phyloP scores from a whole-genome alignment of 2,329 filamentous ascomycete species.

The Neopestalotiopsis rosae region DNA sequence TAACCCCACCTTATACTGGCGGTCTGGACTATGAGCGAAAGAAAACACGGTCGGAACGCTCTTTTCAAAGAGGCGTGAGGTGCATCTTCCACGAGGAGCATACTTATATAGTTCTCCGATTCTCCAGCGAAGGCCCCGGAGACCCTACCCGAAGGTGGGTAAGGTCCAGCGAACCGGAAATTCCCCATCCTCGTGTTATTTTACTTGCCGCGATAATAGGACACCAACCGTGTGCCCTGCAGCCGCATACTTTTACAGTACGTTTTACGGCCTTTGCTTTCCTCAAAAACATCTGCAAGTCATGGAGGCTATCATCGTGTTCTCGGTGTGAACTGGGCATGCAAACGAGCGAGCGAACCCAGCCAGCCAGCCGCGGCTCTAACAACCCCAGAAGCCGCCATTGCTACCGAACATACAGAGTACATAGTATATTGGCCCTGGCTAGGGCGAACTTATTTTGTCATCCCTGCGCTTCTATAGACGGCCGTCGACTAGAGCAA shows the following conservation, averaged over 20 bases:
- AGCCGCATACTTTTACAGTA: not conserved
- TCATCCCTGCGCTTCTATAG: not conserved
- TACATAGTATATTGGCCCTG: not conserved
- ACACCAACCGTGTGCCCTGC: slow-evolving; percentile 1
- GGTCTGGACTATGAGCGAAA: not conserved
- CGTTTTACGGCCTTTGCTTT: not conserved
- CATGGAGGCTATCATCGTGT: not conserved
- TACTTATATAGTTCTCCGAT: slow-evolving; percentile 1
- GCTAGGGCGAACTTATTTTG: not conserved
- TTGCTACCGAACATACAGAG: not conserved
- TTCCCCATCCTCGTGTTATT: not conserved
- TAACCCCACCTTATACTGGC: slow-evolving; percentile 10
- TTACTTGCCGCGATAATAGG: not conserved
- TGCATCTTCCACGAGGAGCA: slow-evolving; percentile 2
- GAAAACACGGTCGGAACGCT: not conserved
- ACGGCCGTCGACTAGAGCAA: not conserved
- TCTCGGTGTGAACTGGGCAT: slow-evolving; percentile 6
- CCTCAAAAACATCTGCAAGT: not conserved
- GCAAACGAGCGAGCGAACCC: not conserved
- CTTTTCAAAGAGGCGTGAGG: not conserved
- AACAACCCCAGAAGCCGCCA: not conserved
- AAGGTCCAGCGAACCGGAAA: not conserved
- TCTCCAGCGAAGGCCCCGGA: not conserved
- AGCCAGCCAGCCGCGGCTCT: not conserved
- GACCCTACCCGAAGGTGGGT: not conserved